Evolutionary conservation across 1,284 basidiomycete species (phyloP).

Genomic region (Microbotryum saponariae): DNA sequence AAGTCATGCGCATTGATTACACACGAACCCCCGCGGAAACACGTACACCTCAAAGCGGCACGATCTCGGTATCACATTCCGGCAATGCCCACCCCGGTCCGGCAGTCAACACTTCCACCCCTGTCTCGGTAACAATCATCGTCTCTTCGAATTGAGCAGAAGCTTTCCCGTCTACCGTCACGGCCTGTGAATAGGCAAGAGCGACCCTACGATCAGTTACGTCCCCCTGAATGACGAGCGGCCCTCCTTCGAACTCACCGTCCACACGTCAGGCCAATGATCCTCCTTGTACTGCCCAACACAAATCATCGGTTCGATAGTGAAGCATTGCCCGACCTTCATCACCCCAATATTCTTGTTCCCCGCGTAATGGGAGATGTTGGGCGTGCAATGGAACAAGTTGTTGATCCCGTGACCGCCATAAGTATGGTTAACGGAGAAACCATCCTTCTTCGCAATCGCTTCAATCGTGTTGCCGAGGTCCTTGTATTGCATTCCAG

Average conservation of each 20-base stretch:
- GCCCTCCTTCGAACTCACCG: no score
- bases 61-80: not conserved
- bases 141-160: constrained; percentile 92
- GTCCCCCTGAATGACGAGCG: not conserved
- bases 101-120: constrained; percentile 79
- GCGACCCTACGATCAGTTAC: no score
- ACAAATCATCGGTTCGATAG: constrained; percentile 89
- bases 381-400: constrained; percentile 54
- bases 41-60: no score
- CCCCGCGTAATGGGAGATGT: constrained; percentile 62
- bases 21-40: no score
- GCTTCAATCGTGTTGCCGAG: constrained; percentile 57
- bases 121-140: constrained; percentile 82
- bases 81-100: constrained; percentile 36
- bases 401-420: constrained; percentile 86
- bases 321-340: constrained; percentile 56
- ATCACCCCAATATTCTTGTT: constrained; percentile 66
- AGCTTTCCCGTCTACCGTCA: constrained; percentile 71
- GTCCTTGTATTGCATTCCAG: constrained; percentile 45
- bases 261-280: constrained; percentile 36
- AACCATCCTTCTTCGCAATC: constrained; percentile 67
- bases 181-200: constrained; percentile 46
- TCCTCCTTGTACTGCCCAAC: constrained; percentile 48
- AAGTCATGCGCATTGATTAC: no score
- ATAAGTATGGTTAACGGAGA: constrained; percentile 60